Base-by-base conservation (phyloP, 2,329 filamentous ascomycete genomes). In the Cytospora schulzeri region DNA sequence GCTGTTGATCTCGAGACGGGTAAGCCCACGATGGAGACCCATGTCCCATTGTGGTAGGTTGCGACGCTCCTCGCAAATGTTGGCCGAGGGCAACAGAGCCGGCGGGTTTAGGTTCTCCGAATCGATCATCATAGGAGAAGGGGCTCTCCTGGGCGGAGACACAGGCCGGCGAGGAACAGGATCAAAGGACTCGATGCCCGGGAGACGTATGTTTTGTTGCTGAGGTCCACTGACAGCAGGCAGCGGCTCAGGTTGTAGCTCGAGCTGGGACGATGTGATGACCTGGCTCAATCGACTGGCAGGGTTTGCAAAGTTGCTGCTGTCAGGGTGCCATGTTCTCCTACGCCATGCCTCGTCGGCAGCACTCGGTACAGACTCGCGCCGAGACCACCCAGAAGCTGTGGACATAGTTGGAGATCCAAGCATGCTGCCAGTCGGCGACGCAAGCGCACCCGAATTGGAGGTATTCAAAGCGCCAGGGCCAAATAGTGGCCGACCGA, bases 141-240 rank as follows among this genome's bases (percentile, higher is more conserved):
- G 81, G 61, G 84, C 83, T 55, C 89, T 86, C 57, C 86, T 83
- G 1, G 86, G 84, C 9, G 89, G 87, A 0, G 90, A 86, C 15
- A 81, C 75, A 1, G 87, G 84, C 24, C 84, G 85, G 64, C 85
- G 84, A 29, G 87, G 89, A 28, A 91, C 81, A 63, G 91, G 88
- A 72, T 94, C 92, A 71, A 97, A 97, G 19, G 92, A 96, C 74
- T 96, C 92, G 69, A 97, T 97, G 17, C 93, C 93, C 0, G 93
- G 93, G 17, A 97, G 83, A 48, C 92, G 87, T 17, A 92, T 80
- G 5, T 83, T 77, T 8, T 82, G 85, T 72, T 75, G 81, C 75
- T 77, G 86, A 6, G 59, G 56, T 45, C 75, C 74, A 63, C 75
- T 81, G 48, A 76, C 79, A 35, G 80, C 77, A 69, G 75, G 85